Conservation (phyloP, 2,329 filamentous ascomycete genomes). For the Fusarium sp. region DNA sequence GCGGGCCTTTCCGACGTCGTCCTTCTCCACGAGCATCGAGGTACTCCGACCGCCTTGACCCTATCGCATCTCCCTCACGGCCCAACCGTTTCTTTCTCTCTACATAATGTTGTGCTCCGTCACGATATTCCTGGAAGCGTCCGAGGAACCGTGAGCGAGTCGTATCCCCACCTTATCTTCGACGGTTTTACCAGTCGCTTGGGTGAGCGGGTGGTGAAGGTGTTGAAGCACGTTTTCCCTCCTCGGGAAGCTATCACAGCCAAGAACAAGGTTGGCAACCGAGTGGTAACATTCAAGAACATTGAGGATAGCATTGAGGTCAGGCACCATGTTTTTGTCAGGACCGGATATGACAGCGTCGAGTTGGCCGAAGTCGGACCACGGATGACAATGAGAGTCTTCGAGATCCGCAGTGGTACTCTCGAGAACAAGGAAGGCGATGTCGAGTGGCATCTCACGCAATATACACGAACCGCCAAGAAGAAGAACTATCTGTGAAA, state of each 20-base stretch:
- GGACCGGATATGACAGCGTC: constrained; percentile 89
- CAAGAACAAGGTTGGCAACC: constrained; percentile 82
- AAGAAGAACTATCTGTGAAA: constrained; percentile 94
- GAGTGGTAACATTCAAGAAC: constrained; percentile 94
- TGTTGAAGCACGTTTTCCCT: constrained; percentile 94
- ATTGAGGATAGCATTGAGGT: constrained; percentile 95
- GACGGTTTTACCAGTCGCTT: constrained; percentile 89
- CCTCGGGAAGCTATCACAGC: constrained; percentile 81
- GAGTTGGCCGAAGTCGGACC: constrained; percentile 92
- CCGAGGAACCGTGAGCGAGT: constrained; percentile 89
- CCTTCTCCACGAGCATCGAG: constrained; percentile 90
- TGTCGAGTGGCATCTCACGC: constrained; percentile 94
- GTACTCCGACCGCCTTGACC: constrained; percentile 90
- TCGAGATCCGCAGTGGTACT: constrained; percentile 92
- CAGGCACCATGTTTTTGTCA: constrained; percentile 85
- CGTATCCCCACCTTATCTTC: constrained; percentile 94
- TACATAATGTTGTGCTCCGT: constrained; percentile 92
- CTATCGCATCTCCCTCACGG: constrained; percentile 90
- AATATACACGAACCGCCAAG: constrained; percentile 91
- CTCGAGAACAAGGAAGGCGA: constrained; percentile 96
- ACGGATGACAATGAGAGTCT: constrained; percentile 95
- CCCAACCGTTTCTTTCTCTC: constrained; percentile 81
- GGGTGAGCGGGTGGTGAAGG: constrained; percentile 85
- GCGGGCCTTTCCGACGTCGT: constrained; percentile 87
- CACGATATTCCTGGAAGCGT: constrained; percentile 92